These are phyloP conservation scores for Neobulgaria alba DNA, from an alignment of 2,329 filamentous ascomycete genomes.

Conservation along the genomic window DNA sequence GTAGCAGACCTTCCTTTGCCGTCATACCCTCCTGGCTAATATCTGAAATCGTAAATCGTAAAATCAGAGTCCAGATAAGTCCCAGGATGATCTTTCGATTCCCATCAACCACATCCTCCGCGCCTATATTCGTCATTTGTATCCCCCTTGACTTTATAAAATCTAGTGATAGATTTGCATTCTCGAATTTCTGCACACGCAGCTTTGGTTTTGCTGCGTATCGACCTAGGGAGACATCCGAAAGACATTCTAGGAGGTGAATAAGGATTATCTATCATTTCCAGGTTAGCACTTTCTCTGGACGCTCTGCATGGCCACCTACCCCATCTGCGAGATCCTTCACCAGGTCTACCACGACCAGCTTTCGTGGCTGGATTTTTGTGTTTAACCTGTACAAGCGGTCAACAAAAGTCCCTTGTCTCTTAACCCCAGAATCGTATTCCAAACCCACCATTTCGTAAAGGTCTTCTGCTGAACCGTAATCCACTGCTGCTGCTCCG, in stretches of 20 bases:
- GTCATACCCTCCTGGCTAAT: conserved; percentile 98
- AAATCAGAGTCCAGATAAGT: conserved; percentile 96
- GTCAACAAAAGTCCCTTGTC: conserved; percentile 3
- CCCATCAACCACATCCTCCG: conserved; percentile 95
- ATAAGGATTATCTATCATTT: conserved; percentile 73
- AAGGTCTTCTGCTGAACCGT: conserved; percentile 97
- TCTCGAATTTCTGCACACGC: conserved; percentile 94
- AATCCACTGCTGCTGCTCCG: conserved; percentile 60
- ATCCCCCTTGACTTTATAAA: conserved; percentile 88
- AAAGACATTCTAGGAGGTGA: conserved; percentile 93
- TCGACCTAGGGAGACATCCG: conserved; percentile 85
- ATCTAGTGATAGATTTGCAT: conserved; percentile 90
- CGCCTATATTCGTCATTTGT: conserved; percentile 97
- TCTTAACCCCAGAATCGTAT: neutral
- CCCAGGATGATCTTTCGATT: conserved; percentile 97
- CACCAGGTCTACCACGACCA: conserved; percentile 82
- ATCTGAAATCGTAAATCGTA: conserved; percentile 96
- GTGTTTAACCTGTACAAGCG: conserved; percentile 70
- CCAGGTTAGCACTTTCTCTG: conserved; percentile 13
- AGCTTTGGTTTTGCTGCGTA: conserved; percentile 96
- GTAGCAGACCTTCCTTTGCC: conserved; percentile 84
- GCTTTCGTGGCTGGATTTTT: conserved; percentile 70
- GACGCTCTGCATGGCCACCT: conserved; percentile 34
- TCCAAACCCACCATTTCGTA: conserved; percentile 72
- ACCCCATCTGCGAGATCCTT: conserved; percentile 89